Evolutionary conservation across 192 early-diverging fungal species (phyloP).

Genomic region (Linnemannia zychae): DNA sequence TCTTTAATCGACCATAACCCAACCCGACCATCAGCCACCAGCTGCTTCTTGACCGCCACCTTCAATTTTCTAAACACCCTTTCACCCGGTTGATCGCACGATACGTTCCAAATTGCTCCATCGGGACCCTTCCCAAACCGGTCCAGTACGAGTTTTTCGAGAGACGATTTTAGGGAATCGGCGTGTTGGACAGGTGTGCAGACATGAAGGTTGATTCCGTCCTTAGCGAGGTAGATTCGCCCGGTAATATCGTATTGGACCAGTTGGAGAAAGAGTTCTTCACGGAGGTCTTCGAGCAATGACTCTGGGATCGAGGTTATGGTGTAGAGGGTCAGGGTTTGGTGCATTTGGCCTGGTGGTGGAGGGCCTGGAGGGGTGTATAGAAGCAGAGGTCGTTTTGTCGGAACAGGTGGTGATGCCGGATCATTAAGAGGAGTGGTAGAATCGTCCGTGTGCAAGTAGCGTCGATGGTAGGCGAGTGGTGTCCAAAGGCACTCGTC

Average conservation of each 20-base stretch:
- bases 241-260: constrained; percentile 69
- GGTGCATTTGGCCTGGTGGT: constrained; percentile 23
- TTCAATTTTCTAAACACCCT: constrained; percentile 73
- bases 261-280: constrained; percentile 57
- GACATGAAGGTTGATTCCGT: constrained; percentile 85
- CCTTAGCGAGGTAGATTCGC: constrained; percentile 79
- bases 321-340: constrained; percentile 68
- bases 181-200: constrained; percentile 69
- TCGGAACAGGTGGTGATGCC: not conserved
- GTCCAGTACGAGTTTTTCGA: constrained; percentile 42
- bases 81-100: constrained; percentile 65
- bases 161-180: constrained; percentile 18
- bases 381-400: constrained; percentile 17
- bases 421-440: not conserved
- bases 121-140: constrained; percentile 35
- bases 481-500: not conserved
- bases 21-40: constrained; percentile 31
- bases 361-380: constrained; percentile 30
- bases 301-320: constrained; percentile 51
- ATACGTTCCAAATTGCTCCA: constrained; percentile 65
- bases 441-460: not conserved
- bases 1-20: constrained; percentile 22
- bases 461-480: not conserved
- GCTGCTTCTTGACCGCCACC: constrained; percentile 73
- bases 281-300: constrained; percentile 43